Evolutionary conservation across 2,329 filamentous ascomycete genomes (phyloP).

Genomic region (Graphilbum ipis-grandicollis): DNA sequence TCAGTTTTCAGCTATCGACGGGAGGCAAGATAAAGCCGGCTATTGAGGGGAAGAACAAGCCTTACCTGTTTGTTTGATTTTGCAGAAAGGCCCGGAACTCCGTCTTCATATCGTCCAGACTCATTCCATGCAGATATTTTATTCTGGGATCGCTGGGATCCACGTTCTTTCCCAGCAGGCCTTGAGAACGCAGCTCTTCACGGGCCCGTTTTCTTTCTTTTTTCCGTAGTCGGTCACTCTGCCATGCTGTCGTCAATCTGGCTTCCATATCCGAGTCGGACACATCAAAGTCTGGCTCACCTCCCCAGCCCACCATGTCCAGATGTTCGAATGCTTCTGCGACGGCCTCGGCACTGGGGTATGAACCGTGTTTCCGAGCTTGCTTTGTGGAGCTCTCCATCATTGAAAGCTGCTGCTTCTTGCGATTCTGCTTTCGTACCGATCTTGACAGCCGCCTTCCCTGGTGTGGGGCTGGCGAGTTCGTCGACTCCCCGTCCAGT

Average conservation of each 20-base stretch:
- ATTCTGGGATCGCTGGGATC: constrained; percentile 41
- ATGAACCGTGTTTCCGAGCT: constrained; percentile 11
- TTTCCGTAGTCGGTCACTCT: constrained; percentile 55
- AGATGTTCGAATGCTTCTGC: constrained; percentile 46
- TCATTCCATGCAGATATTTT: constrained; percentile 61
- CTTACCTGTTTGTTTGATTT: constrained; percentile 44
- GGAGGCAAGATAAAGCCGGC: too few relatives aligned
- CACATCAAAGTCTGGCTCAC: constrained; percentile 22
- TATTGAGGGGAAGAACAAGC: constrained; percentile 5
- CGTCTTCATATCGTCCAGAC: constrained; percentile 48
- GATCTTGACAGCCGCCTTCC: too few relatives aligned
- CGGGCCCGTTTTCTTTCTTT: constrained; percentile 51
- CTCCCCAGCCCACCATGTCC: constrained; percentile 66
- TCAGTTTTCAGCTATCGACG: too few relatives aligned
- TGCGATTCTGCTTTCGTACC: neutral
- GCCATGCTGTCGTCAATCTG: constrained; percentile 40
- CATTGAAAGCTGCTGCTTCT: neutral
- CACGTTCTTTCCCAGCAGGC: constrained; percentile 42
- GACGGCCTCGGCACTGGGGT: constrained; percentile 22
- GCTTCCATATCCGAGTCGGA: constrained; percentile 52
- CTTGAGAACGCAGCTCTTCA: constrained; percentile 49
- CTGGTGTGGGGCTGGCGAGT: constrained; percentile 2
- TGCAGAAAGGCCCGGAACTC: constrained; percentile 59
- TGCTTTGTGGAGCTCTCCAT: neutral
- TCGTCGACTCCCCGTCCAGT: constrained; percentile 23